These are phyloP conservation scores for Linum tenue DNA, from an alignment of 345 rosid genomes.

Conservation along the genomic window DNA sequence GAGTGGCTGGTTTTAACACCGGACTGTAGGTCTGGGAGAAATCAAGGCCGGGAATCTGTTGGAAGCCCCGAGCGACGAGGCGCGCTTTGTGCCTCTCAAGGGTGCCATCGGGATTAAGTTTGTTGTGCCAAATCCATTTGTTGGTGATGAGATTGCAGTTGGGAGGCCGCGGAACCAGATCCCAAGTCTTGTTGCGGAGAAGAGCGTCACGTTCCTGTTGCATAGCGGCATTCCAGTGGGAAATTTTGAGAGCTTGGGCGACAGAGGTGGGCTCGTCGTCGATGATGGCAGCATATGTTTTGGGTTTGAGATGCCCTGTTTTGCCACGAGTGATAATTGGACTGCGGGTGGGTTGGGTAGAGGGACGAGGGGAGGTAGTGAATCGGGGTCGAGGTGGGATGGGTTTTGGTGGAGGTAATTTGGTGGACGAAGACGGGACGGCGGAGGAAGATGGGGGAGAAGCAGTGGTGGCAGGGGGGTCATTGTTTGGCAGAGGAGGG, in stretches of 20 bases:
- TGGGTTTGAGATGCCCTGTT: conserved; percentile 12
- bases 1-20: conserved; percentile 6
- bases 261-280: conserved; percentile 7
- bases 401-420: not conserved
- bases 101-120: not conserved
- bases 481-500: no score
- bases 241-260: conserved; percentile 3
- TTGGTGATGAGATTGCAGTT: conserved; percentile 8
- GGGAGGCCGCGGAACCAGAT: conserved; percentile 5
- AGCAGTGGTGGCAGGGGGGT: conserved; percentile 8
- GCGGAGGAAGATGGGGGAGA: conserved; percentile 7
- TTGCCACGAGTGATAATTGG: conserved; percentile 8
- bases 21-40: conserved; percentile 6
- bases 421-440: conserved; percentile 9
- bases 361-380: no score
- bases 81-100: conserved; percentile 1
- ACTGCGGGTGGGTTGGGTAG: no score
- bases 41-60: conserved; percentile 7
- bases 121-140: conserved; percentile 12
- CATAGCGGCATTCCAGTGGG: conserved; percentile 3
- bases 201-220: conserved; percentile 8
- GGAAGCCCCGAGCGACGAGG: conserved; percentile 1
- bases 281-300: not conserved
- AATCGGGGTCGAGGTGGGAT: not conserved
- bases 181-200: conserved; percentile 6